Conservation (phyloP, 169 alveolate species). For the Cryptosporidium xiaoi region DNA sequence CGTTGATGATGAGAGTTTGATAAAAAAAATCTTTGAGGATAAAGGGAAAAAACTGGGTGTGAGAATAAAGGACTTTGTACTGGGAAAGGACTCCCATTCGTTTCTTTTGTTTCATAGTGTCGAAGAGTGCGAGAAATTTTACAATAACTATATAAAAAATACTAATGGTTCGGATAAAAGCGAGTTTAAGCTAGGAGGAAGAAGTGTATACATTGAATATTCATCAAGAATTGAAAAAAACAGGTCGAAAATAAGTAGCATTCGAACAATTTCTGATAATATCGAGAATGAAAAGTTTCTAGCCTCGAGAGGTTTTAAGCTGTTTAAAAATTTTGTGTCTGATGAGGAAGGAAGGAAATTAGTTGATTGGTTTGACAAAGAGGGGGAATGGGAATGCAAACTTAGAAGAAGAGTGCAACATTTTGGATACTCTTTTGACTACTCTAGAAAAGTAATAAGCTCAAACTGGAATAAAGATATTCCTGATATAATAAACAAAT, state of each 20-base stretch:
- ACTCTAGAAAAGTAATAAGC: constrained; percentile 35
- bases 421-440: constrained; percentile 57
- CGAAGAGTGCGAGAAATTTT: constrained; percentile 24
- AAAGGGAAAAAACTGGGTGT: constrained; percentile 17
- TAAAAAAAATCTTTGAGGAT: neutral
- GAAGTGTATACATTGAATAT: constrained; percentile 6
- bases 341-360: constrained; percentile 9
- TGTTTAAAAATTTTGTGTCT: neutral
- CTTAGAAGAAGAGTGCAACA: constrained; percentile 52
- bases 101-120: constrained; percentile 22
- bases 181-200: constrained; percentile 21
- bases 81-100: constrained; percentile 45
- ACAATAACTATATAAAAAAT: constrained; percentile 19
- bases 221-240: constrained; percentile 6
- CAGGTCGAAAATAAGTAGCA: neutral
- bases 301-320: constrained; percentile 6
- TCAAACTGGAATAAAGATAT: constrained; percentile 43
- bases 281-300: neutral
- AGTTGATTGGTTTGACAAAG: constrained; percentile 37
- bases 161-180: neutral
- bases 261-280: neutral
- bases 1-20: neutral
- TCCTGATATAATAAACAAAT: constrained; percentile 1
- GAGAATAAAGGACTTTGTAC: constrained; percentile 11
- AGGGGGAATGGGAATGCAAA: constrained; percentile 31